Percentiles rank a stretch among this genome's conserved stretches.
These are phyloP conservation scores for Schizophyllum commune DNA, from an alignment of 1,284 basidiomycete genomes.

Conservation along the genomic window DNA sequence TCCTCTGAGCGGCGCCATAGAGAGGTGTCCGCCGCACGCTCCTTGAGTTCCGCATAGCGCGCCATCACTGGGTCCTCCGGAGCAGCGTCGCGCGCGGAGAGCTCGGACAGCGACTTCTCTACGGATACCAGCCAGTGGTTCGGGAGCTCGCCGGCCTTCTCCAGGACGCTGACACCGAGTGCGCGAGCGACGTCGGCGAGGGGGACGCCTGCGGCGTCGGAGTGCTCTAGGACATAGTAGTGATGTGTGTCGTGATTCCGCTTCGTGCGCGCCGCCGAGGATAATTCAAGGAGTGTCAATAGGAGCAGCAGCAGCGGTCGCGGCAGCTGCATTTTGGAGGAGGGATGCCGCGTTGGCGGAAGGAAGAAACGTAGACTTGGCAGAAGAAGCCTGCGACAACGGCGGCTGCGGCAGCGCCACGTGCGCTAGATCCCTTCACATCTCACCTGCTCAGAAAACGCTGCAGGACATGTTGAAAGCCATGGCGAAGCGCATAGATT, in stretches of 20 bases:
- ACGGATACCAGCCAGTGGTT: conserved; percentile 84
- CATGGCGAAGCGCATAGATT: too few species aligned
- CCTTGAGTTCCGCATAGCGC: conserved; percentile 34
- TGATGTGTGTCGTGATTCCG: conserved; percentile 72
- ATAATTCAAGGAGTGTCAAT: conserved; percentile 20
- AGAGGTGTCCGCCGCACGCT: conserved; percentile 23
- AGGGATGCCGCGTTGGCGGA: neutral
- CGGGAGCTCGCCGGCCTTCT: conserved; percentile 78
- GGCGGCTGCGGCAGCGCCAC: too few species aligned
- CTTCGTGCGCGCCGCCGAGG: conserved; percentile 30
- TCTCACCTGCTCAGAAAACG: too few species aligned
- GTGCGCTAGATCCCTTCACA: too few species aligned
- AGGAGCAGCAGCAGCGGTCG: conserved; percentile 27
- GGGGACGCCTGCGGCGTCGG: conserved; percentile 35
- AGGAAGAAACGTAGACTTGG: too few species aligned
- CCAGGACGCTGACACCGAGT: conserved; percentile 82
- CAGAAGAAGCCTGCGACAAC: too few species aligned
- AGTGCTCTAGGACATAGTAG: conserved; percentile 85
- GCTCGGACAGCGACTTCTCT: conserved; percentile 25
- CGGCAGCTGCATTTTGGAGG: conserved; percentile 26
- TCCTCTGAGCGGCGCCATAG: conserved; percentile 30
- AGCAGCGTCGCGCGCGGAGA: conserved; percentile 26
- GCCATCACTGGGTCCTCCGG: conserved; percentile 45
- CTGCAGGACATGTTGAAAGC: too few species aligned
- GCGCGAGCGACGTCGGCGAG: conserved; percentile 48